These are phyloP conservation scores for Colletotrichum horii DNA, from an alignment of 2,329 filamentous ascomycete genomes.

Conservation along the genomic window DNA sequence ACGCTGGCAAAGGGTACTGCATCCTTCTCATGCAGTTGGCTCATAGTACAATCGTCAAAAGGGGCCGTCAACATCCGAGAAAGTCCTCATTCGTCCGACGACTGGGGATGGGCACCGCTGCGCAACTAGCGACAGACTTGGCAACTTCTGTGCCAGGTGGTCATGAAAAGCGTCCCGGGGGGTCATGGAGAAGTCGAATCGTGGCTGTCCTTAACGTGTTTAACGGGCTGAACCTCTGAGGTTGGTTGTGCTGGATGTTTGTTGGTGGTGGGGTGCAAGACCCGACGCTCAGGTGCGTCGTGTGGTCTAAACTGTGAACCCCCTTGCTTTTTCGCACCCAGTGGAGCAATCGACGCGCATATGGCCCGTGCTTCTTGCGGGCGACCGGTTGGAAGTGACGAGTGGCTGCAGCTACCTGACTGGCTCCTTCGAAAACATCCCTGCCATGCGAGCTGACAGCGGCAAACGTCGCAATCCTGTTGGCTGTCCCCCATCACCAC, in stretches of 20 bases:
- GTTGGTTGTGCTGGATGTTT: too few relatives aligned
- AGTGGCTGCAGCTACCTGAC: neutral
- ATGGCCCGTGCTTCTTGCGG: neutral
- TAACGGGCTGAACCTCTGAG: neutral
- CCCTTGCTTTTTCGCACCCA: too few relatives aligned
- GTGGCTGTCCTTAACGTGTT: neutral
- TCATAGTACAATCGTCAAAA: neutral
- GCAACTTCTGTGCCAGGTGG: neutral
- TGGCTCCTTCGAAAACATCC: neutral
- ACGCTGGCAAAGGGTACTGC: neutral
- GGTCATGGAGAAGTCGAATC: neutral
- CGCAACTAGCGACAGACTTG: neutral
- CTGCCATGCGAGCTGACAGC: neutral
- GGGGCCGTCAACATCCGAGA: neutral
- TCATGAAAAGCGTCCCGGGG: neutral
- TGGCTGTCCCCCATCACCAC: neutral
- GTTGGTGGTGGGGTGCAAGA: neutral
- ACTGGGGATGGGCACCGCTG: neutral
- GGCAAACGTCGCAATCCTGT: slow-evolving; percentile 1
- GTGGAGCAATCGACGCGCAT: neutral
- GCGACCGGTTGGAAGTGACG: neutral
- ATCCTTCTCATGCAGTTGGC: neutral
- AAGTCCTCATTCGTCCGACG: neutral
- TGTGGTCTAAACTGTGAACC: neutral
- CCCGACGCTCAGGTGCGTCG: neutral